Conservation (phyloP, 163 green algal genomes). For the Prototheca cutis region DNA sequence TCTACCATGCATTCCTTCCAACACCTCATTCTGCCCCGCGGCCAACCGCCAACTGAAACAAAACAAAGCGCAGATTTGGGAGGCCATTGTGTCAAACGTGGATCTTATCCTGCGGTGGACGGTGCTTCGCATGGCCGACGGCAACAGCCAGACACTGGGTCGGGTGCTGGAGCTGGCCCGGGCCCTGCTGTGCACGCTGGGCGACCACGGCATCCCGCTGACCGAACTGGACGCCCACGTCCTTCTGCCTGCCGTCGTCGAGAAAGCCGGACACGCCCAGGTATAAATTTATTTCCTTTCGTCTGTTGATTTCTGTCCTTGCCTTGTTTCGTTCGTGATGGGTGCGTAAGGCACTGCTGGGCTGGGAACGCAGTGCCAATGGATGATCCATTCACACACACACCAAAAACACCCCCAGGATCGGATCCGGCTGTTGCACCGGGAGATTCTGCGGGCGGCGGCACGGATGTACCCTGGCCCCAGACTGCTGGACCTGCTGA, state of each 20-base stretch:
- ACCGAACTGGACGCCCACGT: conserved; percentile 65
- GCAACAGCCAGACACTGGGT: conserved; percentile 64
- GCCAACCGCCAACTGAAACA: too few relatives aligned
- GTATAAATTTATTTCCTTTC: too few relatives aligned
- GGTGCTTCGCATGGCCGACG: conserved; percentile 65
- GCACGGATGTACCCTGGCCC: conserved; percentile 33
- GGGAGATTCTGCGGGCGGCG: conserved; percentile 57
- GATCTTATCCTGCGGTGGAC: conserved; percentile 72
- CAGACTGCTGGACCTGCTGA: conserved; percentile 57
- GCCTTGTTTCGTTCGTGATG: too few relatives aligned
- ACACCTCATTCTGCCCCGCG: too few relatives aligned
- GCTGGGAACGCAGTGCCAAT: too few relatives aligned
- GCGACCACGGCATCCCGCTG: conserved; percentile 28
- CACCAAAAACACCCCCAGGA: too few relatives aligned
- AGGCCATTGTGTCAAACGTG: conserved; percentile 30
- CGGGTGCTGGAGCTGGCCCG: conserved; percentile 54
- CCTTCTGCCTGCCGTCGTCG: conserved; percentile 73
- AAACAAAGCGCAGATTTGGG: too few relatives aligned
- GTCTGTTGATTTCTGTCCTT: too few relatives aligned
- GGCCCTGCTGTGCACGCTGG: conserved; percentile 50
- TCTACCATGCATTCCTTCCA: too few relatives aligned
- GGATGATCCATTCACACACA: too few relatives aligned
- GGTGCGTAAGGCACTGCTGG: too few relatives aligned
- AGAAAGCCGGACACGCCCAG: conserved; percentile 84
- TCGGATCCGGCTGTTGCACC: conserved; percentile 44